phyloP scores from a whole-genome alignment of 1,284 basidiomycete genomes.

The Porodaedalea pini region DNA sequence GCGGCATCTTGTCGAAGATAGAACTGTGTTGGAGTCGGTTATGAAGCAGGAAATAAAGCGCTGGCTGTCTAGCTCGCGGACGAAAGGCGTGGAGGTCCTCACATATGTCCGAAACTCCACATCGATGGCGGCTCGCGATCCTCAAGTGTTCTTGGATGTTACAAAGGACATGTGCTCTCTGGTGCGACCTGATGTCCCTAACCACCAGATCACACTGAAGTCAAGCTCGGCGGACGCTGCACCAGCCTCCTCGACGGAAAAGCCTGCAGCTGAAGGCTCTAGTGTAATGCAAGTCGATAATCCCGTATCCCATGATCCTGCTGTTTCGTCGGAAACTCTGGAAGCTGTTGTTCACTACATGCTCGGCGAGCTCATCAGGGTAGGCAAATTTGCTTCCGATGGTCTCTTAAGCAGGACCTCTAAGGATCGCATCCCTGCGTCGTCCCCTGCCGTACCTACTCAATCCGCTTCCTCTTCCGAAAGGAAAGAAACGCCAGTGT shows the following conservation, averaged over 20 bases:
- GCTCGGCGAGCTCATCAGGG: constrained; percentile 65
- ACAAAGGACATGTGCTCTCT: constrained; percentile 72
- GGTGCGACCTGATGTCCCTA: constrained; percentile 57
- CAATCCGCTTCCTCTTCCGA: neutral
- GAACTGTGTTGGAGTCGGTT: constrained; percentile 57
- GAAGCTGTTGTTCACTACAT: constrained; percentile 74
- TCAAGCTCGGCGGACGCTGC: constrained; percentile 25
- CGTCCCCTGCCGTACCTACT: constrained; percentile 15
- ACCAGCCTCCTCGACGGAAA: constrained; percentile 23
- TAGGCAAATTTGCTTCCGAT: constrained; percentile 44
- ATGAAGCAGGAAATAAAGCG: constrained; percentile 84
- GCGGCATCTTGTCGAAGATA: constrained; percentile 87
- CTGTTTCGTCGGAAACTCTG: constrained; percentile 43
- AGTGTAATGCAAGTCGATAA: constrained; percentile 64
- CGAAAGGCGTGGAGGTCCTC: constrained; percentile 66
- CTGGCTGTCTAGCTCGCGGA: constrained; percentile 70
- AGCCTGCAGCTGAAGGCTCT: constrained; percentile 25
- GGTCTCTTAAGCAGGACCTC: constrained; percentile 26
- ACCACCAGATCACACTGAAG: constrained; percentile 66
- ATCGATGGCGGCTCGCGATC: constrained; percentile 81
- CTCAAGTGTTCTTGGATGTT: constrained; percentile 73
- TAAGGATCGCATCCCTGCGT: constrained; percentile 15
- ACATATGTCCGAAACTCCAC: constrained; percentile 77
- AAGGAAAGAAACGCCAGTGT: neutral
- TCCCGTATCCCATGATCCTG: constrained; percentile 27